phyloP scores from a whole-genome alignment of 23 red algal species.

The Gracilaria caudata region DNA sequence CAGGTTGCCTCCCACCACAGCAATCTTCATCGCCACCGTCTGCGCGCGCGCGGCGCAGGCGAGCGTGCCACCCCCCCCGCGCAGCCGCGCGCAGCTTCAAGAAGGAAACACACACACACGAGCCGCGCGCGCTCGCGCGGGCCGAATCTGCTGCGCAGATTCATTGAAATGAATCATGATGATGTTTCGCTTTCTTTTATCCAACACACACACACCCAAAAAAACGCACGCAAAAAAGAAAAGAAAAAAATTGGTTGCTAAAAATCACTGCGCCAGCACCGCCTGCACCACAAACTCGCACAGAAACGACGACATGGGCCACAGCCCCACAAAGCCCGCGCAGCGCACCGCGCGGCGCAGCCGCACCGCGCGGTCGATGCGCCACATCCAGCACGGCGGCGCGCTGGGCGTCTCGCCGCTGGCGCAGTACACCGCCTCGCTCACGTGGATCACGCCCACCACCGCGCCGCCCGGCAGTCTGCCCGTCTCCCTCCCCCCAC shows the following conservation, averaged over 20 bases:
- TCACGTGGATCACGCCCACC: slow-evolving; percentile 53
- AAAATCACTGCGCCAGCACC: slow-evolving; percentile 42
- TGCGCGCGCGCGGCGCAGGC: too few relatives aligned
- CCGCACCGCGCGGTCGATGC: slow-evolving; percentile 45
- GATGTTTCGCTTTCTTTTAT: too few relatives aligned
- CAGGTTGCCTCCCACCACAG: slow-evolving; percentile 66
- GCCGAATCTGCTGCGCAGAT: background rate
- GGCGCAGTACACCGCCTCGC: slow-evolving; percentile 1
- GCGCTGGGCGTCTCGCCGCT: background rate
- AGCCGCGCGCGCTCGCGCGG: background rate
- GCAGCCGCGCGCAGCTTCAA: too few relatives aligned
- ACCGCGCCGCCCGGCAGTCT: slow-evolving; percentile 42
- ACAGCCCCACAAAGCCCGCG: slow-evolving; percentile 62
- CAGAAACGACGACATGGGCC: slow-evolving; percentile 44
- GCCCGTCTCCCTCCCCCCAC: too few relatives aligned
- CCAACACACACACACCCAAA: background rate
- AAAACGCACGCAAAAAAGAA: background rate
- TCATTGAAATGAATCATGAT: too few relatives aligned
- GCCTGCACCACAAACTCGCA: slow-evolving; percentile 45
- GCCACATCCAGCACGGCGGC: slow-evolving; percentile 44
- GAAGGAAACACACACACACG: background rate
- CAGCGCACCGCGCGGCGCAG: slow-evolving; percentile 43
- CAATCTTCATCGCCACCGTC: slow-evolving; percentile 36
- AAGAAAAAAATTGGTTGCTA: background rate
- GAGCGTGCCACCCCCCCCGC: background rate